A percentile compares a stretch with the other conserved stretches of the same genome.
These are phyloP conservation scores for Brassica juncea DNA, from an alignment of 345 rosid species.

Conservation along the genomic window DNA sequence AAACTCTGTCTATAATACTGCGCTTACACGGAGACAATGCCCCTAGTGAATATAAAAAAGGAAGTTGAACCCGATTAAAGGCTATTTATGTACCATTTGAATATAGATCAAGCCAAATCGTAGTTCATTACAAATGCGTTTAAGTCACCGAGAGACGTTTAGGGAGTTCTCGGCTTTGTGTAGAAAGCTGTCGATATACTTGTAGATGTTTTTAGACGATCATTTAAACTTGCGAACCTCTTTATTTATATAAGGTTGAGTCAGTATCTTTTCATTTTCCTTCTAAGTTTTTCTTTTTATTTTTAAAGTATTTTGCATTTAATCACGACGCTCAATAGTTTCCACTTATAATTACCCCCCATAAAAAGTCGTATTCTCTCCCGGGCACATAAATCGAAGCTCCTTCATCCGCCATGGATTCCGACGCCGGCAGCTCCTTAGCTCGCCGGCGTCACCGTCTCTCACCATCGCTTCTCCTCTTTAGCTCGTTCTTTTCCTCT, in stretches of 20 bases:
- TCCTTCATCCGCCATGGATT: background rate
- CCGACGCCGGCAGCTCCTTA: background rate
- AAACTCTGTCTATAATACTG: too few relatives aligned
- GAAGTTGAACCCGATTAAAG: background rate
- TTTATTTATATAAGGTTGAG: too few relatives aligned
- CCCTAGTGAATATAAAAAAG: background rate
- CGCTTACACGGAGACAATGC: too few relatives aligned
- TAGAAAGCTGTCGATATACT: background rate
- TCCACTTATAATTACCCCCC: too few relatives aligned
- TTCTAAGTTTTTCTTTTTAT: too few relatives aligned
- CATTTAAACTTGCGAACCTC: background rate
- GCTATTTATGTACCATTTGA: background rate
- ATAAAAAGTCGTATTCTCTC: background rate
- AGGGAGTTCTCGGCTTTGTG: background rate
- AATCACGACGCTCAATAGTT: background rate
- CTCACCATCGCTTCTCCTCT: background rate
- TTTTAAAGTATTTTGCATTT: too few relatives aligned
- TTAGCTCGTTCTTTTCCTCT: background rate
- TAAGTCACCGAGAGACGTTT: background rate
- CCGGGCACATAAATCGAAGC: background rate
- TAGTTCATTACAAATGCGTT: background rate
- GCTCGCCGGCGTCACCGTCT: background rate
- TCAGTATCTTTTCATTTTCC: too few relatives aligned
- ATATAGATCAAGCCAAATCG: background rate
- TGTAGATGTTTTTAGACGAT: background rate